A percentile compares a stretch with the other conserved stretches of the same genome.
Evolutionary conservation across 1,139 yeast genomes (phyloP).

Genomic region (Debaryomyces subglobosus): DNA sequence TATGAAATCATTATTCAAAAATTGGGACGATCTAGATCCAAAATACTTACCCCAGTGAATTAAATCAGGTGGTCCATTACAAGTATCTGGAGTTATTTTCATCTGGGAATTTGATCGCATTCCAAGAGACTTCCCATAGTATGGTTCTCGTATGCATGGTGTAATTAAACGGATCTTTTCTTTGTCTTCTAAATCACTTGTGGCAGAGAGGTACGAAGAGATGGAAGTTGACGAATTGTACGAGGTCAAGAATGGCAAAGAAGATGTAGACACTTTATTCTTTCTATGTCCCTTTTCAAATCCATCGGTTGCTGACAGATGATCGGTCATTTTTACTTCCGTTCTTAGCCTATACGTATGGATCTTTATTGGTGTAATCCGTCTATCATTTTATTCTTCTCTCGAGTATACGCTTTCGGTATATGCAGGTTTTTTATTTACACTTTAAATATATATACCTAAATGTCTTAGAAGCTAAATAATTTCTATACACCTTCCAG

Average conservation of each 20-base stretch:
- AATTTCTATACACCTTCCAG: background rate
- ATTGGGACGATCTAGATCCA: conserved; percentile 35
- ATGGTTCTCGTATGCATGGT: conserved; percentile 31
- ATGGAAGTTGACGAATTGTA: conserved; percentile 10
- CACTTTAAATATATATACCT: background rate
- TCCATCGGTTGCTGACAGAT: conserved; percentile 4
- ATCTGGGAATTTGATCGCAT: conserved; percentile 24
- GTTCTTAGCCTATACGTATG: background rate
- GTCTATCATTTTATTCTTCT: background rate
- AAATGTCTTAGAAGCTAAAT: background rate
- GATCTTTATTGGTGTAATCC: background rate
- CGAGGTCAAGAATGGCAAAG: conserved; percentile 10
- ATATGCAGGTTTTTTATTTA: conserved; percentile 2
- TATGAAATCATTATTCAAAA: conserved; percentile 33
- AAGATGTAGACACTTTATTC: conserved; percentile 12
- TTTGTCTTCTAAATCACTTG: background rate
- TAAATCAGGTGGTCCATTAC: conserved; percentile 43
- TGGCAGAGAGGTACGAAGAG: background rate
- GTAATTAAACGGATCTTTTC: conserved; percentile 1
- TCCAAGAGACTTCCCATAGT: conserved; percentile 34
- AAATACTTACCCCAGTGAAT: conserved; percentile 43
- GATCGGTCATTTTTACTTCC: background rate
- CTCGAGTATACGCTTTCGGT: background rate
- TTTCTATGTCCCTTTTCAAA: conserved; percentile 10
- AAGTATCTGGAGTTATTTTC: conserved; percentile 16